These are phyloP conservation scores for Actinidia arguta DNA, from an alignment of 179 eudicot species.

Conservation along the genomic window DNA sequence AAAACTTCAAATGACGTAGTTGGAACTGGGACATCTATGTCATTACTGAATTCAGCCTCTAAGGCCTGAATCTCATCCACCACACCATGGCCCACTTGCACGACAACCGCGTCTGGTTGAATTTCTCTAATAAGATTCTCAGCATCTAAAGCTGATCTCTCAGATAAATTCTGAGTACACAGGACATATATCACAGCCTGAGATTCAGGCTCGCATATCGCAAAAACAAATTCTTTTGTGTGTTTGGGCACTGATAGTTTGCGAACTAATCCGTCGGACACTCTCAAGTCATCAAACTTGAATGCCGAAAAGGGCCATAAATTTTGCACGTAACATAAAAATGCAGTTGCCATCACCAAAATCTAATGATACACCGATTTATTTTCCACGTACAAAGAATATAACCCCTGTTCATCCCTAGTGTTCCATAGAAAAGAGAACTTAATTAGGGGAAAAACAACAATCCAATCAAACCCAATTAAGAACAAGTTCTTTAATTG, in stretches of 20 bases:
- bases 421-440: not conserved
- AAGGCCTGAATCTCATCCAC: conserved; percentile 39
- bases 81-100: conserved; percentile 49
- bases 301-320: conserved; percentile 75
- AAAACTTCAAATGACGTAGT: conserved; percentile 77
- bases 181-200: conserved; percentile 62
- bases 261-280: conserved; percentile 64
- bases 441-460: not conserved
- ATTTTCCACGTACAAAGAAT: not conserved
- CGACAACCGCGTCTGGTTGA: conserved; percentile 79
- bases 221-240: conserved; percentile 83
- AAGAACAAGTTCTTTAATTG: not conserved
- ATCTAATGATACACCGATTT: conserved; percentile 1
- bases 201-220: conserved; percentile 62
- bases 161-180: conserved; percentile 84
- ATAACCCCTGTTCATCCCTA: not conserved
- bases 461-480: not conserved
- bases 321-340: conserved; percentile 50
- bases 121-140: conserved; percentile 73
- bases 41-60: conserved; percentile 38
- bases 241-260: conserved; percentile 70
- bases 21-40: conserved; percentile 53
- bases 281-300: conserved; percentile 58
- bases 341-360: conserved; percentile 44
- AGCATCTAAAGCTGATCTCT: conserved; percentile 74